Conservation (phyloP, 345 rosid species). For the Gossypioides kirkii region DNA sequence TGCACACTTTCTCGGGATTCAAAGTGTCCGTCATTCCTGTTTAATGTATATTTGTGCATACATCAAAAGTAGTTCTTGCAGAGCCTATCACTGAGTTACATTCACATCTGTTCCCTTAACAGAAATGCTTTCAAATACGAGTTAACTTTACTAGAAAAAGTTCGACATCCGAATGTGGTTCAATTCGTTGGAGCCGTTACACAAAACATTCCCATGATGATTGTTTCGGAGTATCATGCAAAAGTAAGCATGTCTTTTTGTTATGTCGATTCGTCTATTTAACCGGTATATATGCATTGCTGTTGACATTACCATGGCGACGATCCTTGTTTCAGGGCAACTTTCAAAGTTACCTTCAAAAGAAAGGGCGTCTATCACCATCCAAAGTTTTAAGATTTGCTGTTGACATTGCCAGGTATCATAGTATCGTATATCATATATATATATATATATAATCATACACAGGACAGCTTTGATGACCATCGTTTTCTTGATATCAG, state of each 20-base stretch:
- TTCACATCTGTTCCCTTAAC: conserved; percentile 20
- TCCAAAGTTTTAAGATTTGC: conserved; percentile 76
- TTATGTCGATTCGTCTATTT: neutral
- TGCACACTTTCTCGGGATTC: neutral
- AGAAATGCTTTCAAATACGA: conserved; percentile 83
- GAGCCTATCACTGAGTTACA: conserved; percentile 4
- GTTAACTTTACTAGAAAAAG: conserved; percentile 77
- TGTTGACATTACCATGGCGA: neutral
- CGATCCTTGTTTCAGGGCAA: conserved; percentile 65
- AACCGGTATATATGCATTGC: neutral
- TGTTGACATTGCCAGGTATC: conserved; percentile 83
- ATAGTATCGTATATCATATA: neutral
- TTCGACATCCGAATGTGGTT: conserved; percentile 92
- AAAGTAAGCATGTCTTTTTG: conserved; percentile 49
- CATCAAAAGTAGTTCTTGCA: neutral
- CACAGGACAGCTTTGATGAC: neutral
- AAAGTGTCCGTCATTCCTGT: neutral
- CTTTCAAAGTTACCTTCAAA: conserved; percentile 66
- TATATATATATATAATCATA: neutral
- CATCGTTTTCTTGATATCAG: conserved; percentile 39
- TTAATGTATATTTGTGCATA: neutral
- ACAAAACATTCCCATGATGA: conserved; percentile 96
- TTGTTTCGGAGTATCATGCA: conserved; percentile 73
- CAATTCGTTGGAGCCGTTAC: conserved; percentile 99
- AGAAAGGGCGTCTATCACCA: conserved; percentile 85